These are phyloP conservation scores for Vitis hybrid DNA, from an alignment of 177 flowering plant genomes.

Conservation along the genomic window DNA sequence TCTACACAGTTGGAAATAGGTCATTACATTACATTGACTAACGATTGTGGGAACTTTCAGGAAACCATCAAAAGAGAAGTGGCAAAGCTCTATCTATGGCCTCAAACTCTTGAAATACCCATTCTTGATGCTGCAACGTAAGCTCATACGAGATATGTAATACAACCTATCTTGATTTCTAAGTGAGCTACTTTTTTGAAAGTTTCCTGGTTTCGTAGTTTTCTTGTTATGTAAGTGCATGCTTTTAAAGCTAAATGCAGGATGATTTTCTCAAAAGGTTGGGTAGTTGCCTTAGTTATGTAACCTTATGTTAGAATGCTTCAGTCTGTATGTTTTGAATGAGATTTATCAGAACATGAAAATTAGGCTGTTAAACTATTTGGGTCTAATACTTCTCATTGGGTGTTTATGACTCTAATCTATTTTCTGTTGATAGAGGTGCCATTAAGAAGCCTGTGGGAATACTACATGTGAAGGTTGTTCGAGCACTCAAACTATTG, in stretches of 20 bases:
- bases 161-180: too few species aligned
- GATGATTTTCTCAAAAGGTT: too few species aligned
- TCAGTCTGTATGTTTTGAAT: too few species aligned
- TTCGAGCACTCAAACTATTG: slow-evolving; percentile 44
- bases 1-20: too few species aligned
- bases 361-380: not conserved
- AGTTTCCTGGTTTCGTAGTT: too few species aligned
- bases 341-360: too few species aligned
- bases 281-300: too few species aligned
- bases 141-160: slow-evolving; percentile 16
- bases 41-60: slow-evolving; percentile 36
- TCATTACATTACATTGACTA: not conserved
- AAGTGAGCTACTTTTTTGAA: too few species aligned
- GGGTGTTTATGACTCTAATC: not conserved
- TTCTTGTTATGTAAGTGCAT: too few species aligned
- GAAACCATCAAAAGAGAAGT: slow-evolving; percentile 67
- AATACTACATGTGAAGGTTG: slow-evolving; percentile 49
- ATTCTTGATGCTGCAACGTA: slow-evolving; percentile 78
- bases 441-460: slow-evolving; percentile 55
- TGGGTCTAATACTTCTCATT: not conserved
- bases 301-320: too few species aligned
- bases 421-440: slow-evolving; percentile 19
- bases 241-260: too few species aligned
- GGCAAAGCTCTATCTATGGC: slow-evolving; percentile 82
- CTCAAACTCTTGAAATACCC: slow-evolving; percentile 71